Base-by-base conservation (phyloP, 768 basidiomycete species). In the Kondoa malvinella region DNA sequence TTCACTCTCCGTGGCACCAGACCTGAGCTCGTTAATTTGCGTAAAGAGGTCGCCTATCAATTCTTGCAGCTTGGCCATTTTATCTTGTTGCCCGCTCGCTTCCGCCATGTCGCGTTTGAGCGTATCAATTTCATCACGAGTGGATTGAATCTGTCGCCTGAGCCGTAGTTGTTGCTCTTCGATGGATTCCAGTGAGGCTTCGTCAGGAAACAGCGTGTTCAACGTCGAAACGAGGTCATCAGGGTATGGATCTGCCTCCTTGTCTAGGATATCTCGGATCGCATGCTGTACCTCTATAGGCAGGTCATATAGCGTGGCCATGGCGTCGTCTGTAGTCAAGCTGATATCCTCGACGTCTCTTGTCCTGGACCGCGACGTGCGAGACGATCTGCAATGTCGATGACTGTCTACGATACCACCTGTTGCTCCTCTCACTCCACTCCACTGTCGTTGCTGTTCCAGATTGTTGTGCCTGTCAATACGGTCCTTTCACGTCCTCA, bases 1-100 rank as follows among this genome's bases (percentile, higher is more conserved):
- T 74, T 97, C 95, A 1, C 90, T 92, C 76, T 99, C 95, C 0
- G 90, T 88, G 0, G 94, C 92, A 75, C 96, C 96, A 78, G 96
- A 92, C 57, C 91, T 84, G 71, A 97, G 95, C 67, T 87, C 87
- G 40, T 87, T 92, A 85, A 96, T 94, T 79, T 97, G 94, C 30
- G 87, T 86, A 61, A 97, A 82, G 17, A 97, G 81, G 74, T 95
- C 94, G 26, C 87, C 91, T 66, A 99, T 96, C 83, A 95, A 90
- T 77, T 89, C 89, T 76, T 97, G 95, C 33, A 95, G 91, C 64
- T 86, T 79, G 66, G 87, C 85, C 87, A 97, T 92, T 72, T 85
- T 82, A 77, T 92, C 87, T 76, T 94, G 91, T 79, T 71, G 81
- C 81, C 66, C 96, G 78, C 75, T 89, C 85, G 29, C 40, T 50